Evolutionary conservation across 257 asterid genomes (phyloP).

Genomic region (Solanum corneliomulleri): DNA sequence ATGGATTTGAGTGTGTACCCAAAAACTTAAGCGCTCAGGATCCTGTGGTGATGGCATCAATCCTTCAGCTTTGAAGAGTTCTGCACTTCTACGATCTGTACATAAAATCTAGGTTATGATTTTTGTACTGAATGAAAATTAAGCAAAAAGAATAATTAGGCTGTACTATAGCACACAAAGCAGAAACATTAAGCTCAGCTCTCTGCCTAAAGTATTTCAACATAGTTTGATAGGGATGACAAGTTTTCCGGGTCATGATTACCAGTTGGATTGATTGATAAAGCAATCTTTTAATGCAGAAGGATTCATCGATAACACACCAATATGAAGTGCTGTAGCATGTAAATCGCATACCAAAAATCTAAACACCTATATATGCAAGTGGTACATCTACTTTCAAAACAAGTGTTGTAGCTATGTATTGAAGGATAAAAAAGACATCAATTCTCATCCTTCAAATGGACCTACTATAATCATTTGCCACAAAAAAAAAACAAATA

Average conservation of each 20-base stretch:
- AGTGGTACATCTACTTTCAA: background rate
- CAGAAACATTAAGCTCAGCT: background rate
- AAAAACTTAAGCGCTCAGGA: slow-evolving; percentile 89
- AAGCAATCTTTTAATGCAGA: background rate
- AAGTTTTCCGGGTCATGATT: background rate
- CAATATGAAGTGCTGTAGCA: background rate
- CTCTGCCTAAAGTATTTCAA: background rate
- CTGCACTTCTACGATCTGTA: slow-evolving; percentile 82
- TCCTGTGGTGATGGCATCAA: slow-evolving; percentile 72
- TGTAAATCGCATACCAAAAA: background rate
- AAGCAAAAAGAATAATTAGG: background rate
- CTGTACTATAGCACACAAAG: background rate
- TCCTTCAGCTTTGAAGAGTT: slow-evolving; percentile 79
- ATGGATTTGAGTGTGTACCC: slow-evolving; percentile 42
- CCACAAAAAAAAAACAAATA: background rate
- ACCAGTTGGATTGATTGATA: background rate
- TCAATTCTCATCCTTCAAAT: background rate
- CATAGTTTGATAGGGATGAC: background rate
- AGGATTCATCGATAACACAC: background rate
- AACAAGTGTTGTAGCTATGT: background rate
- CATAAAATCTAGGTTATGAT: background rate
- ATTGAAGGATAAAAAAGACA: background rate
- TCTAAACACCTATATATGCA: background rate
- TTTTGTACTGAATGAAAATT: background rate
- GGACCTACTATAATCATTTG: background rate